phyloP scores from a whole-genome alignment of 345 rosid species.

The Citrus maxima region DNA sequence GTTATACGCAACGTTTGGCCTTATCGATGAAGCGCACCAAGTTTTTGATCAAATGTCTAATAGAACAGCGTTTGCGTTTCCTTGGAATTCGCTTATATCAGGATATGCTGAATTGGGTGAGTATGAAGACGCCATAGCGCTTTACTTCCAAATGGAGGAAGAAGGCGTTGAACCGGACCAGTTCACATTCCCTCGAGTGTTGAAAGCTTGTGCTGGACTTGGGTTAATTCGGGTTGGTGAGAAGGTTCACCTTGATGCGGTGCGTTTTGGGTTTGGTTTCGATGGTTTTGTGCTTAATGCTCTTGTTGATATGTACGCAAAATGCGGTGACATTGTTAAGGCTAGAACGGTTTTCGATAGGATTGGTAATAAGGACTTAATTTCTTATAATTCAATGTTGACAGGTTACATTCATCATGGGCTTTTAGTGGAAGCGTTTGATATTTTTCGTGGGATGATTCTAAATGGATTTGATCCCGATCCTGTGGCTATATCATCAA shows the following conservation, averaged over 20 bases:
- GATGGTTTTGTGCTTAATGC: conserved; percentile 69
- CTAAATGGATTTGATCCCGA: conserved; percentile 54
- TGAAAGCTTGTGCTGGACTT: conserved; percentile 88
- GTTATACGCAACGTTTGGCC: conserved; percentile 50
- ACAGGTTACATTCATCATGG: conserved; percentile 64
- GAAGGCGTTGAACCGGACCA: conserved; percentile 72
- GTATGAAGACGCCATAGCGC: conserved; percentile 77
- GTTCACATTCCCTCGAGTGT: conserved; percentile 74
- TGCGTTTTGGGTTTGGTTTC: conserved; percentile 58
- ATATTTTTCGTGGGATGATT: conserved; percentile 52
- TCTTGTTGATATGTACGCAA: conserved; percentile 88
- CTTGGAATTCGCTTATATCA: conserved; percentile 87
- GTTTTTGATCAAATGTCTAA: conserved; percentile 78
- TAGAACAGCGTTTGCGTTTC: conserved; percentile 50
- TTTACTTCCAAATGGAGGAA: conserved; percentile 90
- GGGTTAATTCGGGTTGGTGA: conserved; percentile 65
- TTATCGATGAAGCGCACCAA: conserved; percentile 56
- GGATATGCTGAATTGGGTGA: conserved; percentile 66
- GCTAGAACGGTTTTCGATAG: conserved; percentile 66
- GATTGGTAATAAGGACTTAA: conserved; percentile 47
- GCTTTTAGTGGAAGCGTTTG: conserved; percentile 46
- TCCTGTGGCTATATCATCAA: conserved; percentile 64
- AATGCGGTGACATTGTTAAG: conserved; percentile 84
- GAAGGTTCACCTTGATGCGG: conserved; percentile 70
- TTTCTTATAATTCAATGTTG: conserved; percentile 85